These are phyloP conservation scores for Zychaea mexicana DNA, from an alignment of 371 early-diverging fungal genomes.

Conservation along the genomic window DNA sequence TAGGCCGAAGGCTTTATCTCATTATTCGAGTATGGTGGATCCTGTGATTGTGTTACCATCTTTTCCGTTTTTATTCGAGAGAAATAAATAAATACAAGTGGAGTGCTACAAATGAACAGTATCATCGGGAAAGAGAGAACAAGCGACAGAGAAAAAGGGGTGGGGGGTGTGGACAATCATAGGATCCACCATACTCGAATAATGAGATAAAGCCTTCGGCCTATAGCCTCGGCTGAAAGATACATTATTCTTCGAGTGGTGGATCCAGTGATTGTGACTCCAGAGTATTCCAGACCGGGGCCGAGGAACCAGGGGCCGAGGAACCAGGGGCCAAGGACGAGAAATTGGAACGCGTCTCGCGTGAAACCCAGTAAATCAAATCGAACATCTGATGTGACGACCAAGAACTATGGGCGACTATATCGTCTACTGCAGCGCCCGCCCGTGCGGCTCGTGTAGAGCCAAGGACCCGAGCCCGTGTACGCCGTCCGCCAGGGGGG, in stretches of 20 bases:
- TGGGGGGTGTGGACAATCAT: not conserved
- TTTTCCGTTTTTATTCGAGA: conserved; percentile 12
- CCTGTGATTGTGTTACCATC: conserved; percentile 13
- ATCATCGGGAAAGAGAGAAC: not conserved
- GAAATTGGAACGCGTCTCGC: not conserved
- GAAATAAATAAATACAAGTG: not conserved
- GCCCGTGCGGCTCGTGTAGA: not conserved
- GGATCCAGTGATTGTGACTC: not conserved
- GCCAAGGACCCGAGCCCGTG: not conserved
- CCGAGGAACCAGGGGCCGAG: too few species aligned
- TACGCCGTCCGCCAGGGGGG: not conserved
- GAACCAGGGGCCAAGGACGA: not conserved
- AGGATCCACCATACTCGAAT: conserved; percentile 5
- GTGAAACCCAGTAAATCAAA: not conserved
- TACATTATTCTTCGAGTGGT: not conserved
- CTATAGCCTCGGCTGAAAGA: not conserved
- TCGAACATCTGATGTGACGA: not conserved
- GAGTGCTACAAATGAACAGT: not conserved
- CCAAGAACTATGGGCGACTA: not conserved
- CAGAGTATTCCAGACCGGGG: not conserved
- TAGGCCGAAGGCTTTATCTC: conserved; percentile 1
- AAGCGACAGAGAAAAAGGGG: not conserved
- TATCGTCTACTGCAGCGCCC: conserved; percentile 4
- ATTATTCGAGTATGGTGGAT: conserved; percentile 8
- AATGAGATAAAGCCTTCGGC: not conserved